Evolutionary conservation across 306 rosid species (phyloP).

Genomic region (Lathyrus tuberosus): DNA sequence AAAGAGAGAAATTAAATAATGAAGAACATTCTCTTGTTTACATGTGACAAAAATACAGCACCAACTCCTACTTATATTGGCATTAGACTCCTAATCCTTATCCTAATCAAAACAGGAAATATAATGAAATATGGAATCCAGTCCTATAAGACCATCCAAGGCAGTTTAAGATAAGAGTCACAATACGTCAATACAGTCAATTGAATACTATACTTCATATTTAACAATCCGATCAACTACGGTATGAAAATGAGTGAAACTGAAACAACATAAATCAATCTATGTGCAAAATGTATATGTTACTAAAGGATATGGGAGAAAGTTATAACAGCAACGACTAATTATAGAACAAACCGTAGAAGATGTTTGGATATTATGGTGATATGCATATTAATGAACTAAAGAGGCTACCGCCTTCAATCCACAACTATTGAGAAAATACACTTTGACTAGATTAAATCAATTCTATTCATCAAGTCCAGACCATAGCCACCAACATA

Average conservation of each 20-base stretch:
- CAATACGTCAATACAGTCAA: conserved; percentile 16
- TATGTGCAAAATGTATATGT: neutral
- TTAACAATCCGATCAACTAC: conserved; percentile 17
- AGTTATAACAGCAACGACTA: conserved; percentile 8
- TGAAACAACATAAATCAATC: conserved; percentile 5
- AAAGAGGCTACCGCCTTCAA: conserved; percentile 9
- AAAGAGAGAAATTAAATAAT: neutral
- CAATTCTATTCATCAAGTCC: conserved; percentile 8
- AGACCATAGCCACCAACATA: conserved; percentile 12
- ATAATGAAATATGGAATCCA: conserved; percentile 20
- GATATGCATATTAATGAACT: conserved; percentile 16
- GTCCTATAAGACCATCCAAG: conserved; percentile 12
- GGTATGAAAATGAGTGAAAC: conserved; percentile 6
- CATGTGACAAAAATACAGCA: neutral
- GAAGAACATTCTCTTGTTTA: neutral
- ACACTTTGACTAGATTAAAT: conserved; percentile 2
- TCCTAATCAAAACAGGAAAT: conserved; percentile 25
- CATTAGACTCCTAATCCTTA: conserved; percentile 1
- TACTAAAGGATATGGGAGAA: conserved; percentile 23
- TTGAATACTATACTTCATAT: conserved; percentile 1
- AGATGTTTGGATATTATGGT: conserved; percentile 22
- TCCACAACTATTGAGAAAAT: conserved; percentile 11
- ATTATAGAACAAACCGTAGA: conserved; percentile 17
- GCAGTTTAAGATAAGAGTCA: neutral
- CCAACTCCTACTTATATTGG: neutral